A percentile compares a stretch with the other conserved stretches of the same genome.
These are phyloP conservation scores for Cladosporium sphaerospermum DNA, from an alignment of 2,329 filamentous ascomycete species.

Conservation along the genomic window DNA sequence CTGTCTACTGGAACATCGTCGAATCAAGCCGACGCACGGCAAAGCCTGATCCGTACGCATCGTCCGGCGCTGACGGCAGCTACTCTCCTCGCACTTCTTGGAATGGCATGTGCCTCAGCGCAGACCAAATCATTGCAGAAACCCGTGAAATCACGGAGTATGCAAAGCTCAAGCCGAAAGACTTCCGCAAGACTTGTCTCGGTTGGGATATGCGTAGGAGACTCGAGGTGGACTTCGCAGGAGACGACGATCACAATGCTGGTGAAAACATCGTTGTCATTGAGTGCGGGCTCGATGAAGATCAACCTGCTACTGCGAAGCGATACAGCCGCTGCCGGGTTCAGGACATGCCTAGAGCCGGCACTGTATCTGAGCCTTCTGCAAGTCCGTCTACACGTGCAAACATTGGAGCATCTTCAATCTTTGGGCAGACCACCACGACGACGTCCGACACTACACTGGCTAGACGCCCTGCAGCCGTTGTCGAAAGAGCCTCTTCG, in stretches of 20 bases:
- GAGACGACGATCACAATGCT: slow-evolving; percentile 66
- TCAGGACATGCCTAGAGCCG: slow-evolving; percentile 16
- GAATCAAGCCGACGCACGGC: slow-evolving; percentile 70
- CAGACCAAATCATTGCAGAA: slow-evolving; percentile 66
- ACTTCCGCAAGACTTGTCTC: slow-evolving; percentile 71
- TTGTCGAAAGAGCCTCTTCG: slow-evolving; percentile 16
- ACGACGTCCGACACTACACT: slow-evolving; percentile 11
- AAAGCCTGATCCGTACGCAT: slow-evolving; percentile 65
- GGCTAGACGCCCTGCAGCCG: too few species aligned
- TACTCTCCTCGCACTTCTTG: slow-evolving; percentile 78
- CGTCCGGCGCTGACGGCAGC: slow-evolving; percentile 58
- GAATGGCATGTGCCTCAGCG: slow-evolving; percentile 63
- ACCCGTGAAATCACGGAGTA: slow-evolving; percentile 77
- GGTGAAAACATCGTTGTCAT: slow-evolving; percentile 75
- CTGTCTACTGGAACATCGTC: slow-evolving; percentile 72
- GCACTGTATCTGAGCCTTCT: slow-evolving; percentile 1
- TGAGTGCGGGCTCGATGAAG: slow-evolving; percentile 62
- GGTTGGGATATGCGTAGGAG: slow-evolving; percentile 89
- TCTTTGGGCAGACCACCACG: slow-evolving; percentile 44
- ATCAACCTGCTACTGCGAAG: slow-evolving; percentile 46
- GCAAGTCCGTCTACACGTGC: slow-evolving; percentile 24
- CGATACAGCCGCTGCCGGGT: slow-evolving; percentile 53
- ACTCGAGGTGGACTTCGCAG: slow-evolving; percentile 83
- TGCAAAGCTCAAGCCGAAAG: slow-evolving; percentile 62
- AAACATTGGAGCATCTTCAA: slow-evolving; percentile 20